phyloP scores from a whole-genome alignment of 1,284 basidiomycete species.

The Apiotrichum domesticum region DNA sequence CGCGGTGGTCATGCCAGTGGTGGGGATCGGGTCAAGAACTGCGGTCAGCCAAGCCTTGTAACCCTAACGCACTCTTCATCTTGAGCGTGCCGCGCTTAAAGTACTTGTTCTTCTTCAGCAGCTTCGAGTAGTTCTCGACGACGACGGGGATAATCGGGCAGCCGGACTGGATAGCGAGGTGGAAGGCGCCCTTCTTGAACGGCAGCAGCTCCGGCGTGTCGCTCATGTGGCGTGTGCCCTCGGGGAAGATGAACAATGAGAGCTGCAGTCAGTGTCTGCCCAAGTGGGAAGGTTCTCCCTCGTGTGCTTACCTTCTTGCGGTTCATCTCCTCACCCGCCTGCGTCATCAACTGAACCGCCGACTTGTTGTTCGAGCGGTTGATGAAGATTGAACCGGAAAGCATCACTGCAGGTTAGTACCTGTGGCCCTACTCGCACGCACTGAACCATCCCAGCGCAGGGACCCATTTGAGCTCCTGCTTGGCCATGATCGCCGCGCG shows the following conservation, averaged over 20 bases:
- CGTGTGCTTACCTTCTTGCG: conserved; percentile 48
- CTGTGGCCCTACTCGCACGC: conserved; percentile 13
- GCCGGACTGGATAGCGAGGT: conserved; percentile 73
- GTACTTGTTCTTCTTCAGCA: conserved; percentile 67
- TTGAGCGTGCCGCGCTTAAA: conserved; percentile 77
- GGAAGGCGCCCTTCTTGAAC: conserved; percentile 98
- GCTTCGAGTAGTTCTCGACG: conserved; percentile 84
- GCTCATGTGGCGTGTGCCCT: conserved; percentile 75
- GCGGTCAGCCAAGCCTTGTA: conserved; percentile 50
- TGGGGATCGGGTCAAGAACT: conserved; percentile 52
- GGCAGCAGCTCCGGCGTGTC: conserved; percentile 65
- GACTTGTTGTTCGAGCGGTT: conserved; percentile 72
- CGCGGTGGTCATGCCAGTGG: conserved; percentile 44
- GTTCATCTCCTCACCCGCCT: conserved; percentile 80
- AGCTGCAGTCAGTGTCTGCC: conserved; percentile 46
- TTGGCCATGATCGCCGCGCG: conserved; percentile 89
- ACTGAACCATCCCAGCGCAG: conserved; percentile 81
- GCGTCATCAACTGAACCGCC: conserved; percentile 72
- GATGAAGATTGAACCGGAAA: conserved; percentile 88
- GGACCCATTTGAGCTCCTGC: conserved; percentile 76
- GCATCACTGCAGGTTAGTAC: conserved; percentile 54
- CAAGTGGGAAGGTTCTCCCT: too few species aligned
- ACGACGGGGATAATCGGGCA: conserved; percentile 88
- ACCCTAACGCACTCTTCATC: conserved; percentile 63
- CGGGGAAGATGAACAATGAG: conserved; percentile 86